Evolutionary conservation across 1,284 basidiomycete genomes (phyloP), one percentile per base, ranked within the genome.

Genomic region (Puccinia polysora): DNA sequence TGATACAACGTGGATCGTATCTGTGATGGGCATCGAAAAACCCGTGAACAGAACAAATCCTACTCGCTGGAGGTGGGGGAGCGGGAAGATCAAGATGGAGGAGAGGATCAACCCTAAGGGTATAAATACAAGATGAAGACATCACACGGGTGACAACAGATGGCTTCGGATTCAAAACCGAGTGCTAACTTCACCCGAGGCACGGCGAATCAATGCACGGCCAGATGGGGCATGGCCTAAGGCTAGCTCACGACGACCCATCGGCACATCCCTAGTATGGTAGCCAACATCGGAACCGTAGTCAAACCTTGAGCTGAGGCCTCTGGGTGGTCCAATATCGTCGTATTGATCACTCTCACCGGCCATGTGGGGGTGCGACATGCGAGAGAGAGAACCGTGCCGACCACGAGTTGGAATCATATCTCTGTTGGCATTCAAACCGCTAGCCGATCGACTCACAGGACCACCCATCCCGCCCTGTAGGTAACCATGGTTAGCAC

Each of bases 351-450:
- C 38, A 4, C 59, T 43, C 5, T 43, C 34, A 32, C 52, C 59
- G 25, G 45, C 3, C 1, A 34, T 4, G 25, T 43, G 20, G 43
- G 10, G 14, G 2, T 18, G 45, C 3, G 43, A 7, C n/a, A n/a
- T n/a, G 43, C 43, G 59, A 10, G 59, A 63, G 6, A 49, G 2
- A 6, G 59, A 63, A n/a, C 59, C 59, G 6, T 40, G 59, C 1
- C 59, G 59, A 18, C 59, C 43, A 20, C n/a, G 25, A 12, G 34
- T 20, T 4, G 56, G 34, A 23, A 58, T 32, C 59, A 36, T 2
- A n/a, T n/a, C n/a, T n/a, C n/a, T n/a, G n/a, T n/a, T n/a, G n/a
- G n/a, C n/a, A n/a, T n/a, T n/a, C n/a, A n/a, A n/a, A n/a, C 59
- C 25, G 30, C 45, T 36, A 10, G n/a, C 59, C 59, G 47, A 20